Evolutionary conservation across 805 yeast species (phyloP).

Genomic region (Metschnikowia cubensis): DNA sequence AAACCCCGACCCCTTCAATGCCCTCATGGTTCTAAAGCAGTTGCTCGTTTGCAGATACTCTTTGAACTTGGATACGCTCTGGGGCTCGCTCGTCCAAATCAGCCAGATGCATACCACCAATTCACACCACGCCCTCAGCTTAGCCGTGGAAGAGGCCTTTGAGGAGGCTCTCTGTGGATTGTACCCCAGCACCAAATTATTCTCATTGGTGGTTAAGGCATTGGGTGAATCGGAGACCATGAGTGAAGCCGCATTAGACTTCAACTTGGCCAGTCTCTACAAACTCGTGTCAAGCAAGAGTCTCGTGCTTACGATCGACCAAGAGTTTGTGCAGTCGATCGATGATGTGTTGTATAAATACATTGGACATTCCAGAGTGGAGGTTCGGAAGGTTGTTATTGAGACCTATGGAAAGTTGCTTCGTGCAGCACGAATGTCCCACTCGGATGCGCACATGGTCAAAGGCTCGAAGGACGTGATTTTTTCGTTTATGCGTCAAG

Average conservation of each 20-base stretch:
- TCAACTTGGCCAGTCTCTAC: slow-evolving; percentile 24
- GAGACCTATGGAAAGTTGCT: slow-evolving; percentile 36
- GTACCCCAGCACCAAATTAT: slow-evolving; percentile 21
- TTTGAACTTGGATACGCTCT: slow-evolving; percentile 21
- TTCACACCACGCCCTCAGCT: slow-evolving; percentile 18
- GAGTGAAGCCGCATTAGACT: slow-evolving; percentile 11
- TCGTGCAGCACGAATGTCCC: slow-evolving; percentile 17
- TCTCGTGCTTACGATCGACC: slow-evolving; percentile 18
- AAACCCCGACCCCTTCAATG: slow-evolving; percentile 21
- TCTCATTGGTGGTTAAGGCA: slow-evolving; percentile 15
- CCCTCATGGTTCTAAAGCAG: slow-evolving; percentile 35
- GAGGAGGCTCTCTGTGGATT: slow-evolving; percentile 29
- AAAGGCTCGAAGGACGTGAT: not conserved
- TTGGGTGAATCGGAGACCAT: slow-evolving; percentile 9
- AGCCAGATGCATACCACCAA: slow-evolving; percentile 11
- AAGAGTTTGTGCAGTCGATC: slow-evolving; percentile 19
- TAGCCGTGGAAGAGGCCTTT: slow-evolving; percentile 28
- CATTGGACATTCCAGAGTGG: slow-evolving; percentile 30
- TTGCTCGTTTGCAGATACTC: slow-evolving; percentile 25
- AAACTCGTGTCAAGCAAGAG: slow-evolving; percentile 23
- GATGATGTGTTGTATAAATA: slow-evolving; percentile 27
- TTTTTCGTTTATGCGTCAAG: slow-evolving; percentile 1
- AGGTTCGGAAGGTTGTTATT: slow-evolving; percentile 34
- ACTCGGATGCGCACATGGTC: not conserved
- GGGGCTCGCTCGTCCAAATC: slow-evolving; percentile 23